phyloP scores from a whole-genome alignment of 2,329 filamentous ascomycete species.

The Cladophialophora bantiana region DNA sequence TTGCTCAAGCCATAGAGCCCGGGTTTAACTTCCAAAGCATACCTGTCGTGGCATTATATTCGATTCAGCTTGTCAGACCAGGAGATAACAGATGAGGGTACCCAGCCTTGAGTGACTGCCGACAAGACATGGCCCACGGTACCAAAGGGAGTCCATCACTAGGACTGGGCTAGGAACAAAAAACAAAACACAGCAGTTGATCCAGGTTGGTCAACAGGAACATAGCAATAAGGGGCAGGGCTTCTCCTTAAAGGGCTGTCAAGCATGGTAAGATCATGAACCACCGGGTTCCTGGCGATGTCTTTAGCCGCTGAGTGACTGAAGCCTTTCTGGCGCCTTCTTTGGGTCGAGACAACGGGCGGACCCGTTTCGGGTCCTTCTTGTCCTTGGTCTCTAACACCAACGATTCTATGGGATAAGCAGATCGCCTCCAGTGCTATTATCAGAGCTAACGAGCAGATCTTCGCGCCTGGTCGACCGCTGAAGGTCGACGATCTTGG shows the following conservation, averaged over 20 bases:
- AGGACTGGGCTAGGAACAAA: not conserved
- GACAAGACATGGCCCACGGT: not conserved
- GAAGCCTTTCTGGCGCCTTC: constrained; percentile 2
- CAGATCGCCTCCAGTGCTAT: not conserved
- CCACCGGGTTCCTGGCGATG: not conserved
- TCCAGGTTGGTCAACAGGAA: not conserved
- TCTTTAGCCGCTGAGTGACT: not conserved
- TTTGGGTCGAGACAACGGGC: not conserved
- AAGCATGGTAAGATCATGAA: constrained; percentile 8
- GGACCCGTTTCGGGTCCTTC: not conserved
- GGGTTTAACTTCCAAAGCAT: not conserved
- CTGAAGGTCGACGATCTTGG: constrained; percentile 22
- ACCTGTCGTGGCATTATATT: not conserved
- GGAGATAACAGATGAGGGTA: not conserved
- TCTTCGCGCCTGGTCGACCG: constrained; percentile 25
- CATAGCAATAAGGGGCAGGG: not conserved
- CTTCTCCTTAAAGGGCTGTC: not conserved
- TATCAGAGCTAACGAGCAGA: constrained; percentile 13
- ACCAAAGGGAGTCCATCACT: not conserved
- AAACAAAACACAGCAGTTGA: not conserved
- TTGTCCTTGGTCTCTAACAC: not conserved
- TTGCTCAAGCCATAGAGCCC: not conserved
- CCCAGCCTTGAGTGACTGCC: not conserved
- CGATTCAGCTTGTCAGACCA: not conserved
- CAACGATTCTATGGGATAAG: not conserved